These are phyloP conservation scores for Flaveria linearis DNA, from an alignment of 129 eudicot species.

Conservation along the genomic window DNA sequence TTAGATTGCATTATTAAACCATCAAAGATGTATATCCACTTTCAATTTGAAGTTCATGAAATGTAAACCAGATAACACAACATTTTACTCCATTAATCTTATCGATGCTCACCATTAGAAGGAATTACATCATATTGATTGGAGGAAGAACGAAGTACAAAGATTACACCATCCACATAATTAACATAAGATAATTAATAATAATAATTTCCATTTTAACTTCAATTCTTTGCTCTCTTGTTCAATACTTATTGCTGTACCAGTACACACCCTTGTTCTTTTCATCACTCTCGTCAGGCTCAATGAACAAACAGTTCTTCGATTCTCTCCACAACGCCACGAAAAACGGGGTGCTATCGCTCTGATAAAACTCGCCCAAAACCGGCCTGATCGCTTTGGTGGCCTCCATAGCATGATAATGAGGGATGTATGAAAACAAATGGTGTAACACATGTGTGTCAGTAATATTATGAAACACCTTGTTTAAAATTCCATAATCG, in stretches of 20 bases:
- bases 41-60: too few relatives aligned
- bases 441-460: conserved; percentile 48
- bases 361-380: conserved; percentile 54
- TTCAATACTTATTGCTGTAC: conserved; percentile 47
- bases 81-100: conserved; percentile 15
- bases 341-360: conserved; percentile 51
- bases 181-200: not conserved
- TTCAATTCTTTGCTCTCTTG: not conserved
- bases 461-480: conserved; percentile 39
- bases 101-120: conserved; percentile 8
- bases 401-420: conserved; percentile 50
- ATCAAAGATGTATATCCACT: too few relatives aligned
- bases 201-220: conserved; percentile 8
- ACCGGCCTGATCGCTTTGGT: conserved; percentile 52
- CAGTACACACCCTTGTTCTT: conserved; percentile 57
- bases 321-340: conserved; percentile 62
- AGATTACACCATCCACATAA: not conserved
- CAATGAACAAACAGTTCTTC: conserved; percentile 55
- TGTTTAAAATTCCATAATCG: conserved; percentile 41
- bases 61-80: not conserved
- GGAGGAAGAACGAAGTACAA: not conserved
- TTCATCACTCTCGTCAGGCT: conserved; percentile 51
- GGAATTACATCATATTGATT: conserved; percentile 14
- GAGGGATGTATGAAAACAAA: conserved; percentile 44
- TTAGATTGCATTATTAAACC: too few relatives aligned